These are phyloP conservation scores for Torulaspora globosa DNA, from an alignment of 1,139 yeast genomes.

Conservation along the genomic window DNA sequence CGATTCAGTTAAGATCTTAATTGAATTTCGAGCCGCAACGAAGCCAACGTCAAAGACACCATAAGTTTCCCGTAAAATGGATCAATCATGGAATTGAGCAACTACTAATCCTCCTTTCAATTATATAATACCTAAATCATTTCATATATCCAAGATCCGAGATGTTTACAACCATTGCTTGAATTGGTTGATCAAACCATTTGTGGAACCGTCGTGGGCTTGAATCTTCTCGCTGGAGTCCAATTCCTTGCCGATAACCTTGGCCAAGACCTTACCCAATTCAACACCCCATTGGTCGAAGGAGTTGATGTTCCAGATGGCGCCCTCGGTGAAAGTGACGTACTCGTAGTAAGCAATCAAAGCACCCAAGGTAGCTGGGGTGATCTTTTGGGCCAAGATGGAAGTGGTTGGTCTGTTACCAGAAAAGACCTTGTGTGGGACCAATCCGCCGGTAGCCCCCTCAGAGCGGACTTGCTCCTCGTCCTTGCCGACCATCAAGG, in stretches of 20 bases:
- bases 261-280: constrained; percentile 95
- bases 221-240: constrained; percentile 54
- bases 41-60: background rate
- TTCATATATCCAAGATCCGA: constrained; percentile 1
- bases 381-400: constrained; percentile 88
- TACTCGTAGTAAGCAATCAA: constrained; percentile 97
- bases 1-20: background rate
- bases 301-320: constrained; percentile 98
- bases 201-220: constrained; percentile 86
- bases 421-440: constrained; percentile 92
- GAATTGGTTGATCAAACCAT: constrained; percentile 89
- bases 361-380: constrained; percentile 94
- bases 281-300: constrained; percentile 99
- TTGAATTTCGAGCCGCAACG: background rate
- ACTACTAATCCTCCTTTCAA: background rate
- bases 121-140: constrained; percentile 11
- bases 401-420: constrained; percentile 99
- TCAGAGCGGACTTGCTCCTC: constrained; percentile 80
- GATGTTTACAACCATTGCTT: constrained; percentile 68
- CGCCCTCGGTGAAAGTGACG: constrained; percentile 96
- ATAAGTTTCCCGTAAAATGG: background rate
- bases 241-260: constrained; percentile 87
- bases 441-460: constrained; percentile 79
- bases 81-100: background rate
- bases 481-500: constrained; percentile 93